phyloP scores from a whole-genome alignment of 1,284 basidiomycete species.

The Neonothopanus nambi region DNA sequence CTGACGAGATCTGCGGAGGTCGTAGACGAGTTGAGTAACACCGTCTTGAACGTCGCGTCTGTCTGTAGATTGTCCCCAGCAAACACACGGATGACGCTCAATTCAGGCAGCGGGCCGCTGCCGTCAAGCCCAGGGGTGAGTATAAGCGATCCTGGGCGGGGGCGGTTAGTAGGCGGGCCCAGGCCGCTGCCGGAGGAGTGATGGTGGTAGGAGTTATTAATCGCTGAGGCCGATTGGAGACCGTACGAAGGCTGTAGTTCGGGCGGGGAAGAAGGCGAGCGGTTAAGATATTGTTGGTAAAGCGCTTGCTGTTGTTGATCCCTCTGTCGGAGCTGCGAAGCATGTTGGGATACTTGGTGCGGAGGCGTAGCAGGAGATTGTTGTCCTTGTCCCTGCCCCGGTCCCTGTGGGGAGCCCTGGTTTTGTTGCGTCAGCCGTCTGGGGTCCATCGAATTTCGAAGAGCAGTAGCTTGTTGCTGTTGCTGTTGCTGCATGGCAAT shows the following conservation, averaged over 20 bases:
- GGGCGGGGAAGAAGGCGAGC: slow-evolving; percentile 74
- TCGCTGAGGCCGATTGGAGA: slow-evolving; percentile 60
- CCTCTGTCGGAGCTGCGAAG: slow-evolving; percentile 74
- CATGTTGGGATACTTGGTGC: slow-evolving; percentile 18
- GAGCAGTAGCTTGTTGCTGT: slow-evolving; percentile 35
- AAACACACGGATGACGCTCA: slow-evolving; percentile 91
- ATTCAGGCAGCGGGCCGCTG: slow-evolving; percentile 73
- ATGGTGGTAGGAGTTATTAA: slow-evolving; percentile 44
- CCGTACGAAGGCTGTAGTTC: slow-evolving; percentile 73
- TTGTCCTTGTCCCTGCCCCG: slow-evolving; percentile 30
- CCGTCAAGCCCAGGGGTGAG: slow-evolving; percentile 59
- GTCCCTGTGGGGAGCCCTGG: slow-evolving; percentile 23
- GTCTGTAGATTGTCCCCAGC: slow-evolving; percentile 86
- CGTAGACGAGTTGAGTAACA: slow-evolving; percentile 86
- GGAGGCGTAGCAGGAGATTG: slow-evolving; percentile 36
- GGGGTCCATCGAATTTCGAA: slow-evolving; percentile 34
- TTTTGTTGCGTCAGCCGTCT: slow-evolving; percentile 14
- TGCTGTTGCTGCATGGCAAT: slow-evolving; percentile 59
- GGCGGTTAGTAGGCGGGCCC: slow-evolving; percentile 51
- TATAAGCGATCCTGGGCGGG: slow-evolving; percentile 74
- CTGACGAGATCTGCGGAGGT: slow-evolving; percentile 82
- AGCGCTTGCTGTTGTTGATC: slow-evolving; percentile 88
- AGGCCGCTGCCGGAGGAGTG: slow-evolving; percentile 41
- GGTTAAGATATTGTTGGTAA: slow-evolving; percentile 86
- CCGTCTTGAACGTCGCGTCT: slow-evolving; percentile 97